These are phyloP conservation scores for Microcos paniculata DNA, from an alignment of 345 rosid species.

Conservation along the genomic window DNA sequence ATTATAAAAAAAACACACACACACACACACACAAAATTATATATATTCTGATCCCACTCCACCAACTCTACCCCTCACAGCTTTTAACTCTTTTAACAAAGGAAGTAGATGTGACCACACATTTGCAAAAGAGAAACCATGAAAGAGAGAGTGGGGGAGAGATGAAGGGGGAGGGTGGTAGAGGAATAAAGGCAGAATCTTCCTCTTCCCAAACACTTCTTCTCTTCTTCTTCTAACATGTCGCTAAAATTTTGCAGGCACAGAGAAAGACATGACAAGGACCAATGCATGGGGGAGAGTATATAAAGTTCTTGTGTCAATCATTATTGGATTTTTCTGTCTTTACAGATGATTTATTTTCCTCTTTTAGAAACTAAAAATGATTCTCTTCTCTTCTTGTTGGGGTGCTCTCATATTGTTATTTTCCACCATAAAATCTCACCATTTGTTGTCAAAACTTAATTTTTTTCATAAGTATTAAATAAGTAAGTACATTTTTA, in stretches of 20 bases:
- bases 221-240: slow-evolving; percentile 29
- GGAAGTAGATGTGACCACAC: slow-evolving; percentile 45
- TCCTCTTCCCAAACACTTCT: slow-evolving; percentile 37
- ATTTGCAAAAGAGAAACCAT: slow-evolving; percentile 8
- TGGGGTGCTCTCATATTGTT: slow-evolving; percentile 11
- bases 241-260: slow-evolving; percentile 20
- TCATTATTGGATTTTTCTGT: slow-evolving; percentile 29
- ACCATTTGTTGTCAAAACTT: background rate
- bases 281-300: slow-evolving; percentile 14
- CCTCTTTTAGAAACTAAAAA: slow-evolving; percentile 18
- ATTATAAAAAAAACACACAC: slow-evolving; percentile 16
- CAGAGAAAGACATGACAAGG: slow-evolving; percentile 23
- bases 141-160: background rate
- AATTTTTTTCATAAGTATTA: background rate
- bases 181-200: slow-evolving; percentile 47
- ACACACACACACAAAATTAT: no score
- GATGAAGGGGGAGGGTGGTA: slow-evolving; percentile 5
- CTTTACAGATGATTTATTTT: slow-evolving; percentile 12
- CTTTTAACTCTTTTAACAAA: slow-evolving; percentile 22
- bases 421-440: slow-evolving; percentile 34
- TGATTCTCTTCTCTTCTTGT: slow-evolving; percentile 34
- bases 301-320: slow-evolving; percentile 29
- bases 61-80: slow-evolving; percentile 19
- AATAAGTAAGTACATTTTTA: background rate
- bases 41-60: slow-evolving; percentile 50